Base-by-base conservation (phyloP, 2,329 filamentous ascomycete genomes). In the Chrysosphaeria jannelii region DNA sequence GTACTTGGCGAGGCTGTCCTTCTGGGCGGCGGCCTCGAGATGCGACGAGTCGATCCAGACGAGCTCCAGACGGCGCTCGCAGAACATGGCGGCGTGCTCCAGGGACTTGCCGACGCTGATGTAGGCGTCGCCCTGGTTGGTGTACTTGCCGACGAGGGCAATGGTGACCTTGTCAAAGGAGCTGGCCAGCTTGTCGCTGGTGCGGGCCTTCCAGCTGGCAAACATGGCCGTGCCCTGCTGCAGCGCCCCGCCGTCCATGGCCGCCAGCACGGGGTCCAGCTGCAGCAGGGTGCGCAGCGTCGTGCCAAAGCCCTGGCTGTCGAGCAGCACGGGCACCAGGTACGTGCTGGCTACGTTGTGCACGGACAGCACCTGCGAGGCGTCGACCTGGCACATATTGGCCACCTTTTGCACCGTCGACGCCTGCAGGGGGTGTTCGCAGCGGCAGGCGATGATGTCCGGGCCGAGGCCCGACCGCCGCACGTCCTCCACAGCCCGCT, bases 101-200 rank as follows among this genome's bases (percentile, higher is more conserved):
- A 93, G 55, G 0, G 78, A 64, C 47, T 91, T 91, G 41, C 63
- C 56, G 20, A 89, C 36, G 10, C 34, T 37, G 22, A 89, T 56
- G 38, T 91, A 93, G 4, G 74, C 69, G 42, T 93, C 81, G 25
- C 78, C 65, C 4, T 81, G 60, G 25, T 63, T 61, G 12, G 66
- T 67, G 42, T 97, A 97, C 46, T 93, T 93, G 34, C 85, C 85
- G 8, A 93, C 79, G 8, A 97, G 51, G 6, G 64, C 76, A 39
- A 97, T 88, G 19, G 57, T 57, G 27, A 93, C 67, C 1, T 57
- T 53, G 20, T 75, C 66, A 23, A 67, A 51, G 28, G 62, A 59
- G 26, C 23, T 24, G 25, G 23, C 26, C 24, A 28, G 26, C 26
- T 29, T 27, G 11, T 24, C 30, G 15, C 68, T 56, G 36, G 72